Percentiles rank a stretch among this genome's conserved stretches.
Conservation (phyloP, 306 rosid species). For the Hylodesmum podocarpum region DNA sequence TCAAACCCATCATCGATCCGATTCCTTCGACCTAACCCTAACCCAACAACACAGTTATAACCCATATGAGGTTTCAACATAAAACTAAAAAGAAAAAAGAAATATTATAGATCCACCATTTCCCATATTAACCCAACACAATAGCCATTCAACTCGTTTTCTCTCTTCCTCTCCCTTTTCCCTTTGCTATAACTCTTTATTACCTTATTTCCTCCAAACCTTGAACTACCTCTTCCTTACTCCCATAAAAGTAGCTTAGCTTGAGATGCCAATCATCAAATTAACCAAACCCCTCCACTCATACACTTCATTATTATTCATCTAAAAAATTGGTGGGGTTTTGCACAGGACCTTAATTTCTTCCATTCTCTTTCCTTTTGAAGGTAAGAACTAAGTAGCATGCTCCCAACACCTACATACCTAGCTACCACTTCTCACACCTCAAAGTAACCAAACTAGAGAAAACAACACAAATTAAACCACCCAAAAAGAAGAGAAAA, state of each 20-base stretch:
- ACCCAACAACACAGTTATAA: constrained; percentile 39
- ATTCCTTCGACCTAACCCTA: constrained; percentile 89
- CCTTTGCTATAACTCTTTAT: constrained; percentile 15
- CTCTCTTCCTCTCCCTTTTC: constrained; percentile 24
- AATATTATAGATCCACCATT: background rate
- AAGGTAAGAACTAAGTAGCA: constrained; percentile 36
- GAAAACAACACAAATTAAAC: background rate
- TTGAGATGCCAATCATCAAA: background rate
- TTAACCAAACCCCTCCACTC: constrained; percentile 16
- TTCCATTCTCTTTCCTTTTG: background rate
- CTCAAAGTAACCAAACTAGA: constrained; percentile 14
- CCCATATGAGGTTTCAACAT: constrained; percentile 25
- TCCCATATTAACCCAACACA: constrained; percentile 42
- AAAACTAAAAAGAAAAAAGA: background rate
- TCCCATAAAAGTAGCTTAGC: constrained; percentile 19
- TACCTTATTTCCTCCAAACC: constrained; percentile 59
- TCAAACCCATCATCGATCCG: constrained; percentile 60
- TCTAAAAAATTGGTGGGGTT: constrained; percentile 39
- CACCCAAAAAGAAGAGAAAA: background rate
- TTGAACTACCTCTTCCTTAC: constrained; percentile 39
- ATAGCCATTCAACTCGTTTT: constrained; percentile 25
- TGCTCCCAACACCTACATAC: constrained; percentile 11
- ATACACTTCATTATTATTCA: constrained; percentile 34
- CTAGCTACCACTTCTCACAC: constrained; percentile 24
- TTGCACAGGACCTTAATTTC: background rate